Percentiles rank a stretch among this genome's conserved stretches.
These are phyloP conservation scores for Millerozyma acaciae DNA, from an alignment of 805 yeast genomes.

Conservation along the genomic window DNA sequence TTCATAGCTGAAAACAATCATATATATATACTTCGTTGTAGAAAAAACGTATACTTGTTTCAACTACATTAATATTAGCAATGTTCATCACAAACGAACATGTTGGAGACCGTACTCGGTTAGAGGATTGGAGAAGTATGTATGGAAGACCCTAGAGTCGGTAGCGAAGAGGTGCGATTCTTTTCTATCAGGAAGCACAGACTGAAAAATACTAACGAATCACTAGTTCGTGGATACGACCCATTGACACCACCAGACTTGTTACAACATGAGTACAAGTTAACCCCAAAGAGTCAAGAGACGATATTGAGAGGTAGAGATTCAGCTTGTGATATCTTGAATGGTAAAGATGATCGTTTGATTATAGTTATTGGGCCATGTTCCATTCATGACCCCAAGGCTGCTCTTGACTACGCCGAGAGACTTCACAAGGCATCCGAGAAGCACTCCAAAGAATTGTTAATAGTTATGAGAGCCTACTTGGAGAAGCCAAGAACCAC, in stretches of 20 bases:
- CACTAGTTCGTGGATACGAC: conserved; percentile 69
- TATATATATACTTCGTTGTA: no score
- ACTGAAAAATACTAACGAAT: conserved; percentile 12
- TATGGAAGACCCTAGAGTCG: no score
- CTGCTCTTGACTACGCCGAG: conserved; percentile 85
- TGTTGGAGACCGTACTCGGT: conserved; percentile 75
- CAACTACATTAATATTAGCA: neutral
- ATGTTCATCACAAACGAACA: conserved; percentile 86
- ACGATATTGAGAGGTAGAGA: conserved; percentile 75
- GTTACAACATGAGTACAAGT: conserved; percentile 79
- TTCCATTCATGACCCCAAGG: conserved; percentile 89
- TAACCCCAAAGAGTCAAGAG: conserved; percentile 54
- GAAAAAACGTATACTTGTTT: no score
- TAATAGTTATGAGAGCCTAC: conserved; percentile 95
- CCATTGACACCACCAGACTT: conserved; percentile 95
- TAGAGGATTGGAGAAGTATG: conserved; percentile 52
- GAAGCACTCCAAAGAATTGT: conserved; percentile 67
- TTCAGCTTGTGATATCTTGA: conserved; percentile 64
- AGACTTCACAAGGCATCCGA: conserved; percentile 57
- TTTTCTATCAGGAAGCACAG: no score
- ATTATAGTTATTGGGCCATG: conserved; percentile 95
- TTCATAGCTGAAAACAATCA: no score
- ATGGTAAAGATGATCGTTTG: conserved; percentile 83
- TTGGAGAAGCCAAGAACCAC: conserved; percentile 98
- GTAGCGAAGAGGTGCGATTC: no score